Percentiles rank a stretch among this genome's conserved stretches.
Evolutionary conservation across 495 filamentous ascomycete species (phyloP).

Genomic region (Cercophora samala): DNA sequence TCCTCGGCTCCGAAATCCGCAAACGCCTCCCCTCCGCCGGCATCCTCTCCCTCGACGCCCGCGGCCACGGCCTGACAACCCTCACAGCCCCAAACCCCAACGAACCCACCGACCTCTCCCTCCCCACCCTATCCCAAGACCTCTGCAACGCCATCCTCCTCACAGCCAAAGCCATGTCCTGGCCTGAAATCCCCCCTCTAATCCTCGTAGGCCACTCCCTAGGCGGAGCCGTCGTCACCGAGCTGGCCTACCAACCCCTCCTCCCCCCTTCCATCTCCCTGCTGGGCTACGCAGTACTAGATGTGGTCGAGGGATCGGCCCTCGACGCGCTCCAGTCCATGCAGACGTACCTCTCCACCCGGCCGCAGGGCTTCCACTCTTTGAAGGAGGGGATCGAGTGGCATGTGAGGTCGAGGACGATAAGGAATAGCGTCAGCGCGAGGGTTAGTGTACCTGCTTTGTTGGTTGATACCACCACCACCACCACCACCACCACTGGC

Average conservation of each 20-base stretch:
- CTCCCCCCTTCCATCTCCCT: slow-evolving; percentile 33
- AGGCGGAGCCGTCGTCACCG: slow-evolving; percentile 89
- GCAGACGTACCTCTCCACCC: slow-evolving; percentile 81
- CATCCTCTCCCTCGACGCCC: slow-evolving; percentile 77
- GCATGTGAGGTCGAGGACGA: slow-evolving; percentile 87
- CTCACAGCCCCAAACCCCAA: slow-evolving; percentile 16
- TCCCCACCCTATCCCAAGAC: slow-evolving; percentile 69
- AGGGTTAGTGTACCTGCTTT: slow-evolving; percentile 84
- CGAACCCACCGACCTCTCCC: slow-evolving; percentile 55
- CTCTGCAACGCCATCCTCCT: slow-evolving; percentile 64
- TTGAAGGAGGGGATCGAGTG: slow-evolving; percentile 82
- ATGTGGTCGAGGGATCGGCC: slow-evolving; percentile 84
- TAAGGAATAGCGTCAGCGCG: slow-evolving; percentile 78
- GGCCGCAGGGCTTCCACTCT: slow-evolving; percentile 74
- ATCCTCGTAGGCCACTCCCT: slow-evolving; percentile 92
- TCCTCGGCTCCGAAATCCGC: slow-evolving; percentile 71
- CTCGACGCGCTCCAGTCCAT: slow-evolving; percentile 96
- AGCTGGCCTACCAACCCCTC: slow-evolving; percentile 56
- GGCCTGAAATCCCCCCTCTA: slow-evolving; percentile 68
- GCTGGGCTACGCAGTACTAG: slow-evolving; percentile 85
- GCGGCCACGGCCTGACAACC: slow-evolving; percentile 76
- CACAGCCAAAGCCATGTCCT: slow-evolving; percentile 61
- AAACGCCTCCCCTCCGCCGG: slow-evolving; percentile 77
- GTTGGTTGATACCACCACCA: slow-evolving; percentile 47
- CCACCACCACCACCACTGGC: no score